Evolutionary conservation across 2,329 filamentous ascomycete genomes (phyloP), one percentile per base, ranked within the genome.

Genomic region (Rugonectria rugulosa): DNA sequence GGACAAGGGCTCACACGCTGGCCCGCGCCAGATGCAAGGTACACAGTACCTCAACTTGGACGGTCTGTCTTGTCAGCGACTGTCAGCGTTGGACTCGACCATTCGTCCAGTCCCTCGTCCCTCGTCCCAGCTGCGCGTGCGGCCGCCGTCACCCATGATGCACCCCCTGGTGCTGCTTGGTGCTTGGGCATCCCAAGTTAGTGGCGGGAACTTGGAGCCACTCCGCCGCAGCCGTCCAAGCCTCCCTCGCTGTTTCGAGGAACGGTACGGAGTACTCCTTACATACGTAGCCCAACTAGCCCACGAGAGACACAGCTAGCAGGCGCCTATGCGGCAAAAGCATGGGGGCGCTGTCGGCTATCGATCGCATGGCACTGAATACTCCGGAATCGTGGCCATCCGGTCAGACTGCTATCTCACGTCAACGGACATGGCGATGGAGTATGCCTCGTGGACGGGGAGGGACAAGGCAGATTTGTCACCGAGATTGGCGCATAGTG

Each of bases 171-270:
- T 60, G 60, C 47, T 53, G 43, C n/a, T n/a, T n/a, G 51, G 46
- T 56, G 60, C 64, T 55, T 34, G 36, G 43, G 53, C 57, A 54
- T 51, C 57, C 29, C 6, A 32, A 14, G 42, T 54, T 64, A 66
- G 63, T 65, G 63, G 62, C 64, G 64, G 64, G 64, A 66, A 40
- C 47, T 51, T 53, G 36, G 50, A 26, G 42, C 50, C 50, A 46
- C 64, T 60, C 60, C 55, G 64, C 64, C 64, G 55, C 64, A 66
- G 64, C 62, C 64, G 64, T 64, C 64, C 62, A 66, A 64, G 64
- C 64, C 54, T 38, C 52, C 34, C 45, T 17, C 41, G 32, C 63
- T 14, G 20, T 21, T 63, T 61, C 42, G 55, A 64, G 59, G 60
- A 64, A 62, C 59, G 64, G 63, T 64, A 65, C 61, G 56, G 63